These are phyloP conservation scores for Lepidium didymum DNA, from an alignment of 345 rosid genomes.

Conservation along the genomic window DNA sequence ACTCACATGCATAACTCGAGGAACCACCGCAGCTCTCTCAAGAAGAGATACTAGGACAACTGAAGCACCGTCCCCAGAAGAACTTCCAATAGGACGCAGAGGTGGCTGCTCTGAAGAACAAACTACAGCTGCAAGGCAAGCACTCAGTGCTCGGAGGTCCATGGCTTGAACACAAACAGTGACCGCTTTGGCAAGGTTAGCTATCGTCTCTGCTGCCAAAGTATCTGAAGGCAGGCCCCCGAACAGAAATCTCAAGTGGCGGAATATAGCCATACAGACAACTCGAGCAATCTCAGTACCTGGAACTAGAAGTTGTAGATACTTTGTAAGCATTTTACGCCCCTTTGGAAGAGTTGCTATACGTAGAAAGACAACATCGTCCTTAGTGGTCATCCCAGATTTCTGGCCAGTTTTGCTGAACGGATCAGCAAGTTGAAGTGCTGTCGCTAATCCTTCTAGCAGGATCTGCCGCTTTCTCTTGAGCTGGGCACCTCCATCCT, in stretches of 20 bases:
- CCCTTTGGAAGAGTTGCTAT: conserved; percentile 87
- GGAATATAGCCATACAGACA: conserved; percentile 91
- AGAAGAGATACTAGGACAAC: conserved; percentile 67
- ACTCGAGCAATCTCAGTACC: conserved; percentile 84
- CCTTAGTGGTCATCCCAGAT: conserved; percentile 53
- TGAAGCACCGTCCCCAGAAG: conserved; percentile 89
- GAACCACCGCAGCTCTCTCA: conserved; percentile 67
- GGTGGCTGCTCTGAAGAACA: conserved; percentile 99
- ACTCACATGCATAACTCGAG: conserved; percentile 38
- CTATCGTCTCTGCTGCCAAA: conserved; percentile 57
- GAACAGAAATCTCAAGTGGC: conserved; percentile 84
- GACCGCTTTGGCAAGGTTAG: conserved; percentile 61
- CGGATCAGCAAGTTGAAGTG: conserved; percentile 91
- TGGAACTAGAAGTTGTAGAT: conserved; percentile 76
- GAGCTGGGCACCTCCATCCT: conserved; percentile 81
- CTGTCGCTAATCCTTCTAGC: conserved; percentile 82
- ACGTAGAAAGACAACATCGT: conserved; percentile 77
- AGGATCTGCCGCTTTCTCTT: conserved; percentile 65
- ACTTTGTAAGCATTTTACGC: conserved; percentile 61
- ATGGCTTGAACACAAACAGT: conserved; percentile 59
- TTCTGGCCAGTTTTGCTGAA: conserved; percentile 59
- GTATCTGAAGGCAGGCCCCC: conserved; percentile 77
- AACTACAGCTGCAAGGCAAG: conserved; percentile 94
- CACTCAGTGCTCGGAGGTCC: conserved; percentile 92
- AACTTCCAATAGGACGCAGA: conserved; percentile 82